These are phyloP conservation scores for Xylariaceae sp. DNA, from an alignment of 2,329 filamentous ascomycete species.

Conservation along the genomic window DNA sequence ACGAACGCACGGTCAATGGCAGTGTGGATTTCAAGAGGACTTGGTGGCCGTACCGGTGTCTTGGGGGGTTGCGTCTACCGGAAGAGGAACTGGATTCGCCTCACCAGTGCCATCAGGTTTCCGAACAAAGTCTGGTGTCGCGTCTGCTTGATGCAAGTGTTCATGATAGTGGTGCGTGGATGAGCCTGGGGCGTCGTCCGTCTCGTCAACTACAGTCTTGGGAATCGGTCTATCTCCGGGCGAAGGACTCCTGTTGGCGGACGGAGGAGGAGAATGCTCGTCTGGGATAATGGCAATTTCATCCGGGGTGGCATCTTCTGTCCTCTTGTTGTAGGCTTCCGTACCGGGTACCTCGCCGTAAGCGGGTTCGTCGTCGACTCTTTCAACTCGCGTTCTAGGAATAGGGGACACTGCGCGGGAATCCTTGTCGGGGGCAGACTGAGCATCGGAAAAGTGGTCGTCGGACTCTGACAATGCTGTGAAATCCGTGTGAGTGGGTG, in stretches of 20 bases:
- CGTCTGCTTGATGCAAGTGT: conserved; percentile 45
- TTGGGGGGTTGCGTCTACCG: conserved; percentile 27
- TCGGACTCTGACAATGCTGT: conserved; percentile 52
- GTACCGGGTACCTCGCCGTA: conserved; percentile 60
- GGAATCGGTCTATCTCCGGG: conserved; percentile 40
- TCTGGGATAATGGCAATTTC: conserved; percentile 49
- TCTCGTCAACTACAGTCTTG: conserved; percentile 50
- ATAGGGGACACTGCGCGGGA: conserved; percentile 44
- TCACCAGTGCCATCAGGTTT: conserved; percentile 36
- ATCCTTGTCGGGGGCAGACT: conserved; percentile 42
- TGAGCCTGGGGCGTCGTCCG: conserved; percentile 39
- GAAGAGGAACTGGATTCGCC: conserved; percentile 24
- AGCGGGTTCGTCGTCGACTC: conserved; percentile 51
- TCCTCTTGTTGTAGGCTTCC: conserved; percentile 49
- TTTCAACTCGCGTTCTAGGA: conserved; percentile 55
- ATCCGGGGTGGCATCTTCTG: conserved; percentile 54
- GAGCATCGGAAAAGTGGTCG: conserved; percentile 65
- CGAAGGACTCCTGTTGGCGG: conserved; percentile 25
- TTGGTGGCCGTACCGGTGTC: conserved; percentile 34
- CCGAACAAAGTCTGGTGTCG: conserved; percentile 46
- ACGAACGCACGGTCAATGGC: conserved; percentile 34
- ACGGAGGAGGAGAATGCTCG: conserved; percentile 23
- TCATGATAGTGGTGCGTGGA: conserved; percentile 40
- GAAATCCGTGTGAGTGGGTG: conserved; percentile 17
- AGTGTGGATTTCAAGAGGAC: conserved; percentile 31